Percentiles rank a stretch among this genome's conserved stretches.
Conservation (phyloP, 2,329 filamentous ascomycete species). For the Aspergillus flavus region DNA sequence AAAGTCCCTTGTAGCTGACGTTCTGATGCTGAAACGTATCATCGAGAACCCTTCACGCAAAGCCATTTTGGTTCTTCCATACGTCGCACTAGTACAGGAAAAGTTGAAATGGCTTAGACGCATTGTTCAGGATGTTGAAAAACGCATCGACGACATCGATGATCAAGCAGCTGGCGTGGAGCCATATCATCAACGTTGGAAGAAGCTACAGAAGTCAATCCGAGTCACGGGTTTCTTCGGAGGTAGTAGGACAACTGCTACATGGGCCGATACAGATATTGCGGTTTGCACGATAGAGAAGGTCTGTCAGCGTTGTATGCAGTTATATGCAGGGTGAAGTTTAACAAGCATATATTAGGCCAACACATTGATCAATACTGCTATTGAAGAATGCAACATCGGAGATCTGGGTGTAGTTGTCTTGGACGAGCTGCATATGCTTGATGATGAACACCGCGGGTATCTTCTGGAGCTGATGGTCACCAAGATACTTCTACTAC, state of each 20-base stretch:
- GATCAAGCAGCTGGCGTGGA: constrained; percentile 35
- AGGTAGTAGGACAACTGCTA: constrained; percentile 66
- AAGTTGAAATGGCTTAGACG: constrained; percentile 74
- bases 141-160: constrained; percentile 36
- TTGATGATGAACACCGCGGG: constrained; percentile 74
- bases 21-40: constrained; percentile 72
- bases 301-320: constrained; percentile 28
- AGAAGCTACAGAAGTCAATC: constrained; percentile 61
- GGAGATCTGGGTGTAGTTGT: constrained; percentile 68
- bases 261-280: constrained; percentile 75
- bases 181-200: constrained; percentile 54
- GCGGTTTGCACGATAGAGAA: constrained; percentile 81
- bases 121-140: constrained; percentile 63
- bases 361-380: constrained; percentile 71
- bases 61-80: constrained; percentile 72
- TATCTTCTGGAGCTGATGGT: constrained; percentile 75
- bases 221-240: constrained; percentile 75
- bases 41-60: constrained; percentile 66
- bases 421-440: constrained; percentile 80
- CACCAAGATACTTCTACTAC: constrained; percentile 71
- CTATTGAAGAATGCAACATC: constrained; percentile 71
- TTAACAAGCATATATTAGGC: constrained; percentile 52
- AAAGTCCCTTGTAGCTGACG: constrained; percentile 72
- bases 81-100: constrained; percentile 78
- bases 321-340: neutral